Evolutionary conservation across 139 green algal genomes (phyloP).

Genomic region (Coelastrella sp.): DNA sequence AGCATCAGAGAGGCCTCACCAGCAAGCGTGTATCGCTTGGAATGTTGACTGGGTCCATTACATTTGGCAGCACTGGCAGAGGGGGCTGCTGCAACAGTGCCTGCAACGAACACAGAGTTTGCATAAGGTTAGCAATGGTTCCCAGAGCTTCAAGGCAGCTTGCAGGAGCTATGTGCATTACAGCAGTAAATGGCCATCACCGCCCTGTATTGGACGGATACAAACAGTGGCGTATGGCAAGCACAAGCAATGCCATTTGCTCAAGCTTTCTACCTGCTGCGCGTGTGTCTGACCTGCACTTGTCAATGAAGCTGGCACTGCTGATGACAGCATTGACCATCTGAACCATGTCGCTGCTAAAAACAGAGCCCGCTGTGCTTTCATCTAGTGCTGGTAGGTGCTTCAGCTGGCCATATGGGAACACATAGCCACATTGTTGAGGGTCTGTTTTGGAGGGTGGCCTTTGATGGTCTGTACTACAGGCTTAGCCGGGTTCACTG

Average conservation of each 20-base stretch:
- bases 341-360: not conserved
- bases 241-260: not conserved
- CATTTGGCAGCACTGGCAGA: not conserved
- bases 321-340: not conserved
- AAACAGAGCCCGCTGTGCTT: not conserved
- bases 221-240: not conserved
- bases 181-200: not conserved
- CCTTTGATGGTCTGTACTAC: not conserved
- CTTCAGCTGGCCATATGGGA: not conserved
- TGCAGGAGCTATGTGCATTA: not conserved
- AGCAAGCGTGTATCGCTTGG: slow-evolving; percentile 6
- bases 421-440: not conserved
- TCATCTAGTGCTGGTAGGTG: not conserved
- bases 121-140: too few relatives aligned
- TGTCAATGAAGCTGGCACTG: not conserved
- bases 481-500: not conserved
- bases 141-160: too few relatives aligned
- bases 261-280: not conserved
- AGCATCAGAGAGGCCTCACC: not conserved
- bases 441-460: not conserved
- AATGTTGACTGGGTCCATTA: not conserved
- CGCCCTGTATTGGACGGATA: not conserved
- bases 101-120: too few relatives aligned
- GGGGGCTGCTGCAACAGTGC: not conserved
- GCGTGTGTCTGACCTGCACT: not conserved